Conservation (phyloP, 2,329 filamentous ascomycete genomes). For the Mollisiaceae sp. region DNA sequence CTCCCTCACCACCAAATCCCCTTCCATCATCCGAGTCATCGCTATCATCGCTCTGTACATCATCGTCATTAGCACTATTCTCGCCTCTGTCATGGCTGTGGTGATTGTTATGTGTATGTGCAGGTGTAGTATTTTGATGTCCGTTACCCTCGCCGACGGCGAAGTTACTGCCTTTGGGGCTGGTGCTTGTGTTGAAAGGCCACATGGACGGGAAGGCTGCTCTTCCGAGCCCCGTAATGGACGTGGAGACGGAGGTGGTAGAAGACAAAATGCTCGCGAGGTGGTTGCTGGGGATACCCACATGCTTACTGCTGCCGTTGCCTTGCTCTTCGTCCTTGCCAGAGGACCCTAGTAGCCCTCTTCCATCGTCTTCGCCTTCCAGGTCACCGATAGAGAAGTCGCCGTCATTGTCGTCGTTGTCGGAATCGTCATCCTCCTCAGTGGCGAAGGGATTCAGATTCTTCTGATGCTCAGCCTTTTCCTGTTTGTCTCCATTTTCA, state of each 20-base stretch:
- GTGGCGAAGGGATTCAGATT: conserved; percentile 41
- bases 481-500: conserved; percentile 33
- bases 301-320: conserved; percentile 30
- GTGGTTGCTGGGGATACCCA: conserved; percentile 34
- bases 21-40: conserved; percentile 30
- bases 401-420: conserved; percentile 36
- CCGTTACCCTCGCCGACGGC: background rate
- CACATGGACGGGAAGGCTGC: conserved; percentile 36
- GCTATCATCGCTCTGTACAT: conserved; percentile 34
- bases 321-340: conserved; percentile 24
- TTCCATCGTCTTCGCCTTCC: conserved; percentile 38
- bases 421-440: conserved; percentile 42
- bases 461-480: conserved; percentile 32
- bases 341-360: conserved; percentile 27
- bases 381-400: conserved; percentile 40
- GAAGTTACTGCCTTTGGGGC: background rate
- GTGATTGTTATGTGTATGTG: no score
- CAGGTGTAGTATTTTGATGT: background rate
- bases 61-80: conserved; percentile 32
- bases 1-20: conserved; percentile 24
- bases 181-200: conserved; percentile 31
- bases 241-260: conserved; percentile 11
- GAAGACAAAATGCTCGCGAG: conserved; percentile 25
- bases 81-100: conserved; percentile 15
- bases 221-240: conserved; percentile 20